These are phyloP conservation scores for Hymenoscyphus linearis DNA, from an alignment of 2,329 filamentous ascomycete genomes.

Conservation along the genomic window DNA sequence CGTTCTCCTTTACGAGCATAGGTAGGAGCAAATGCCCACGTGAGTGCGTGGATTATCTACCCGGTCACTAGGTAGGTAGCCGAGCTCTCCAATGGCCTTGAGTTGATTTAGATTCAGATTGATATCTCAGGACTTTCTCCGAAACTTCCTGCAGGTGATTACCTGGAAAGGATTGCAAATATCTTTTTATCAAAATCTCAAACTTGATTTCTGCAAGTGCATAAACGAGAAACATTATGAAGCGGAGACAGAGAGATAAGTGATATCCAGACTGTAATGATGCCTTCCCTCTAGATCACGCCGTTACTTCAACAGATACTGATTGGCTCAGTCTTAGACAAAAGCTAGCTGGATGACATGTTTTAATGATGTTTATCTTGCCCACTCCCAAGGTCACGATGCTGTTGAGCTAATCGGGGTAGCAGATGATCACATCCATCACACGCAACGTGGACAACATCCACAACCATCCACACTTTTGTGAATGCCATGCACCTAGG, in stretches of 20 bases:
- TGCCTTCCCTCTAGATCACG: background rate
- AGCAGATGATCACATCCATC: background rate
- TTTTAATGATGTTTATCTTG: background rate
- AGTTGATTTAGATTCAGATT: too few relatives aligned
- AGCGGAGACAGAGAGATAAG: background rate
- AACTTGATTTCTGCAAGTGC: too few relatives aligned
- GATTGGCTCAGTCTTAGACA: background rate
- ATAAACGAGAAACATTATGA: too few relatives aligned
- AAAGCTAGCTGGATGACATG: background rate
- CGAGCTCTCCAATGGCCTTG: too few relatives aligned
- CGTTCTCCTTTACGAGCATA: too few relatives aligned
- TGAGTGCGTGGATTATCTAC: too few relatives aligned
- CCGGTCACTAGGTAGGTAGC: too few relatives aligned
- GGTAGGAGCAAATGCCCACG: too few relatives aligned
- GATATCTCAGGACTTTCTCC: too few relatives aligned
- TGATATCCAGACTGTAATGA: background rate
- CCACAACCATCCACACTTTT: background rate
- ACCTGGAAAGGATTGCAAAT: too few relatives aligned
- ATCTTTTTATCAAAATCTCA: too few relatives aligned
- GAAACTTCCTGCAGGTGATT: too few relatives aligned
- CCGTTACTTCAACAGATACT: background rate
- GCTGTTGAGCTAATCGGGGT: background rate
- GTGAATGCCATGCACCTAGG: background rate
- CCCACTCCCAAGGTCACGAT: background rate
- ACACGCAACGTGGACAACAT: background rate